Base-by-base conservation (phyloP, 257 asterid genomes). In the Echium plantagineum region DNA sequence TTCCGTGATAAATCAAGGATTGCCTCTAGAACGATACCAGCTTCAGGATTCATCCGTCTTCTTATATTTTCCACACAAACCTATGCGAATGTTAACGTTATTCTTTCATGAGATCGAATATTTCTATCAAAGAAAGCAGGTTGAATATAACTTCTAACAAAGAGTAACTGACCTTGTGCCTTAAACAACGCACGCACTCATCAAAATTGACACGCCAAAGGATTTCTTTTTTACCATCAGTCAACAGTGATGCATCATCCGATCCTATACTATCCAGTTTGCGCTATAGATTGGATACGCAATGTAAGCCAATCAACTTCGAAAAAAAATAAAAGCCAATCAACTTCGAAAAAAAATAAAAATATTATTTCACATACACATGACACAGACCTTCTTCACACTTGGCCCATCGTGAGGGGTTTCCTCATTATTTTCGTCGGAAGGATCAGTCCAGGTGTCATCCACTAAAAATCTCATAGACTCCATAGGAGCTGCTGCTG, bases 141-240 rank as follows among this genome's bases (percentile, higher is more conserved):
- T 24, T 24, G 3, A 24, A 24, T 24, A 24, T 24, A 24, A 53
- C 57, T 53, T 21, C 12, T 8, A 22, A 21, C 20, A 65, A 22
- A 21, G 21, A 35, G 30, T 24, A 55, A 51, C 65, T 47, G 68
- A 91, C 98, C 95, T 89, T 86, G 66, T 78, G 74, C 72, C 90
- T 76, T 66, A 84, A 66, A 58, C 82, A 81, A 46, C 74, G 80
- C 58, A 84, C 58, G 79, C 89, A 71, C 78, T 93, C 98, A 69
- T 89, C 95, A 66, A 73, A 77, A 66, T 93, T 93, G 58, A 82
- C 97, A 64, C 96, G 94, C 98, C 97, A 93, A 70, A 93, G 83
- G 56, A 82, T 81, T 75, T 81, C 86, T 74, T 79, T 86, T 73
- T 71, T 74, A 64, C 60, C 69, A 59, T 69, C 64, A 35, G 69